Base-by-base conservation (phyloP, 2,329 filamentous ascomycete genomes). In the Xylaria sp. region DNA sequence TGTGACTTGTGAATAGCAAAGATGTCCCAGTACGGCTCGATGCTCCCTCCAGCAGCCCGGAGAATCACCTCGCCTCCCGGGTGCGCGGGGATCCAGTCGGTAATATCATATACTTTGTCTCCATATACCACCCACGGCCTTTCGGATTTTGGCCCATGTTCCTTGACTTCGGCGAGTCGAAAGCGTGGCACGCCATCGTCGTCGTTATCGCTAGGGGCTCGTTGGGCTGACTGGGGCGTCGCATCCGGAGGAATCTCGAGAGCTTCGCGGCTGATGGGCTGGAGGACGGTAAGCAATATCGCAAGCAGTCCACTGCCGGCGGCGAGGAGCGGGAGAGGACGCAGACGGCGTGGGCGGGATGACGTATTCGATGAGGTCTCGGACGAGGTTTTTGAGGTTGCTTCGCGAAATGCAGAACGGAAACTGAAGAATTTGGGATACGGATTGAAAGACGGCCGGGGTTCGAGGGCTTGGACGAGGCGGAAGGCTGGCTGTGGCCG, bases 1-100 rank as follows among this genome's bases (percentile, higher is more conserved):
- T 82, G 76, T 17, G 80, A 78, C 66, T 88, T 85, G 73, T 89
- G 86, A 54, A 89, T 88, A 43, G 79, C 77, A 66, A 89, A 89
- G 48, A 89, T 87, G 54, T 87, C 76, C 86, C 86, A 89, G 70
- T 88, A 89, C 0, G 82, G 80, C 47, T 89, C 86, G 45, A 89
- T 81, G 50, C 79, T 81, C 37, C 82, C 80, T 2, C 86, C 86
- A 1, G 84, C 85, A 1, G 86, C 86, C 24, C 82, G 79, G 7
- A 89, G 74, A 54, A 89, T 89, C 13, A 89, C 84, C 48, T 87
- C 82, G 39, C 86, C 86, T 2, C 86, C 86, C 0, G 86, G 86
- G 64, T 89, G 86, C 1, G 79, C 83, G 1, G 76, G 73, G 19
- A 89, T 72, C 84, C 86, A 89, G 46, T 88, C 83, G 1, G 86